Evolutionary conservation across 2,329 filamentous ascomycete species (phyloP).

Genomic region (Ophiostoma montium): DNA sequence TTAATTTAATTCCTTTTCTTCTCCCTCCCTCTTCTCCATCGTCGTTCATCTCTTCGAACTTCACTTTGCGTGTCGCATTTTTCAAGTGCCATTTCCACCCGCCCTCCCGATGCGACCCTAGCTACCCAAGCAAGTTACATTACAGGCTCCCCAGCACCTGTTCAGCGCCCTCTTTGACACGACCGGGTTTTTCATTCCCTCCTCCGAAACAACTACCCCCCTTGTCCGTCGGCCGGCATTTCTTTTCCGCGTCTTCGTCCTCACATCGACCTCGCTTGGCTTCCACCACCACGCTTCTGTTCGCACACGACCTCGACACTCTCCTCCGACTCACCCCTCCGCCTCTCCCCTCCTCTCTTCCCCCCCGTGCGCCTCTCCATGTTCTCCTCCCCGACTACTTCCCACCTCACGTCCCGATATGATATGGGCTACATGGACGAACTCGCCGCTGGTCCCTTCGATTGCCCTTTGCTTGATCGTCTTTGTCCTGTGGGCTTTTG

Average conservation of each 20-base stretch:
- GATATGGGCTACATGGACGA: conserved; percentile 35
- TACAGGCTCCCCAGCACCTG: neutral
- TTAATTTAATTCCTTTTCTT: neutral
- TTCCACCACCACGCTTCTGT: neutral
- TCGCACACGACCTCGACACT: neutral
- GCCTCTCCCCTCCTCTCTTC: neutral
- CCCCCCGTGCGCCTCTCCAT: conserved; percentile 5
- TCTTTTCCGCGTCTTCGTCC: neutral
- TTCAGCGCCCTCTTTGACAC: neutral
- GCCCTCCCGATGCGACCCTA: conserved; percentile 6
- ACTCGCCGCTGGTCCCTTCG: conserved; percentile 27
- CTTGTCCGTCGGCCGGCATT: neutral
- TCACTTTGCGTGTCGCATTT: neutral
- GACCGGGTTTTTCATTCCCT: conserved; percentile 1
- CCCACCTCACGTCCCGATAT: conserved; percentile 24
- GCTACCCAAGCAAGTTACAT: neutral
- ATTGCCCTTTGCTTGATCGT: conserved; percentile 29
- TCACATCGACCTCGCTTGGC: neutral
- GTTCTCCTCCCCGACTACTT: conserved; percentile 2
- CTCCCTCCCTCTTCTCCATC: neutral
- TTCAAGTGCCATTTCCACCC: conserved; percentile 5
- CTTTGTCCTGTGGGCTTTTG: conserved; percentile 30
- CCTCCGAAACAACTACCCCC: neutral
- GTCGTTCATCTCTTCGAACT: neutral
- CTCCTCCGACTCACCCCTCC: neutral